Evolutionary conservation across 2,329 filamentous ascomycete genomes (phyloP).

Genomic region (Plenodomus tracheiphilus): DNA sequence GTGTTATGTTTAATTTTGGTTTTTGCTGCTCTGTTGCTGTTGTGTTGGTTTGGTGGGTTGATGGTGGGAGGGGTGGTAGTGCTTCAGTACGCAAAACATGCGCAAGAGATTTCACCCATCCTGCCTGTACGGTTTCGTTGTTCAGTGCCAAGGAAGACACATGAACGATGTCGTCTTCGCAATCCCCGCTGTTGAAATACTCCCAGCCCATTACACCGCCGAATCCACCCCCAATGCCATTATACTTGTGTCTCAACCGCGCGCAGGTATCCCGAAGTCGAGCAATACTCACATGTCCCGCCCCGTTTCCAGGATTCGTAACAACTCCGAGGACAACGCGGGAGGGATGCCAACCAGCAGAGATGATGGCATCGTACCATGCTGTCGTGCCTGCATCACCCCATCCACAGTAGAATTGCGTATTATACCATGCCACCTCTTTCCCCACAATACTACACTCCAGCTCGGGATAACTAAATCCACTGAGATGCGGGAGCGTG

Average conservation of each 20-base stretch:
- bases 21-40: no score
- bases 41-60: slow-evolving; percentile 13
- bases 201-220: slow-evolving; percentile 96
- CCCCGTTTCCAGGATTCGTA: slow-evolving; percentile 75
- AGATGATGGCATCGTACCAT: slow-evolving; percentile 58
- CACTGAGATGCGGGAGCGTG: slow-evolving; percentile 66
- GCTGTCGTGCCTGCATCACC: slow-evolving; percentile 62
- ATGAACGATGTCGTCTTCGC: slow-evolving; percentile 33
- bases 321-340: slow-evolving; percentile 81
- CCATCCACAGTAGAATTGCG: slow-evolving; percentile 93
- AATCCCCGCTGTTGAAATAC: slow-evolving; percentile 74
- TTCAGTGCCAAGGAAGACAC: slow-evolving; percentile 22
- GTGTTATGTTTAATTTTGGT: slow-evolving; percentile 17
- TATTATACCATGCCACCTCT: slow-evolving; percentile 82
- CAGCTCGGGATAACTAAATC: slow-evolving; percentile 77
- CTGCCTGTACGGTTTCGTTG: slow-evolving; percentile 32
- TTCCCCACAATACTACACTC: slow-evolving; percentile 53
- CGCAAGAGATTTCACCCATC: slow-evolving; percentile 74
- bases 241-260: slow-evolving; percentile 62
- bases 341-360: slow-evolving; percentile 69
- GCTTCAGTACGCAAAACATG: slow-evolving; percentile 38
- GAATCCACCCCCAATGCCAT: slow-evolving; percentile 55
- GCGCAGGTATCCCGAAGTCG: slow-evolving; percentile 61
- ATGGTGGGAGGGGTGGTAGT: slow-evolving; percentile 20
- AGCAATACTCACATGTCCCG: slow-evolving; percentile 62